These are phyloP conservation scores for Mortierella sp. DNA, from an alignment of 371 early-diverging fungal species.

Conservation along the genomic window DNA sequence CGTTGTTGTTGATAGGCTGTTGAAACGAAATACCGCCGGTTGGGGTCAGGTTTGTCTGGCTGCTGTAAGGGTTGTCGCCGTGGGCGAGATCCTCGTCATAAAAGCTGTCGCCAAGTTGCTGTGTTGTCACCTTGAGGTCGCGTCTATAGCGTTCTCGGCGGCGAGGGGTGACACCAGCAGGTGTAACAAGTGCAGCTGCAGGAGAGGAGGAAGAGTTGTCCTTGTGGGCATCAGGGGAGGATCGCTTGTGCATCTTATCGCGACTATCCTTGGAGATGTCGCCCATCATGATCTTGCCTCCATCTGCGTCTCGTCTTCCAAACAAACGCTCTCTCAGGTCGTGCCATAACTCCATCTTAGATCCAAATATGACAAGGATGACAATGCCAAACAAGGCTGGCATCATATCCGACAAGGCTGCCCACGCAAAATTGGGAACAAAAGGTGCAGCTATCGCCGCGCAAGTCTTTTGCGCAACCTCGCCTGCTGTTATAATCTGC, in stretches of 20 bases:
- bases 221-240: not conserved
- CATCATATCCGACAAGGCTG: constrained; percentile 23
- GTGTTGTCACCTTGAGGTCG: not conserved
- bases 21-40: not conserved
- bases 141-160: constrained; percentile 10
- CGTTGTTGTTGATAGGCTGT: not conserved
- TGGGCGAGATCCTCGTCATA: constrained; percentile 7
- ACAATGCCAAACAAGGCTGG: constrained; percentile 33
- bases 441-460: constrained; percentile 16
- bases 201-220: not conserved
- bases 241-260: constrained; percentile 3
- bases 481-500: constrained; percentile 19
- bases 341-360: constrained; percentile 5
- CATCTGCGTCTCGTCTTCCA: not conserved
- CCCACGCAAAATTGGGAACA: constrained; percentile 43
- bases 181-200: not conserved
- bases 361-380: constrained; percentile 22
- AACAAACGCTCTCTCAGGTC: constrained; percentile 1
- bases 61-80: constrained; percentile 9
- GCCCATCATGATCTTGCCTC: constrained; percentile 11
- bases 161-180: not conserved
- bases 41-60: not conserved
- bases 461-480: constrained; percentile 32
- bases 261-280: constrained; percentile 10
- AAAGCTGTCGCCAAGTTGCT: not conserved